These are phyloP conservation scores for Verticillium zaregamsianum DNA, from an alignment of 2,329 filamentous ascomycete genomes.

Conservation along the genomic window DNA sequence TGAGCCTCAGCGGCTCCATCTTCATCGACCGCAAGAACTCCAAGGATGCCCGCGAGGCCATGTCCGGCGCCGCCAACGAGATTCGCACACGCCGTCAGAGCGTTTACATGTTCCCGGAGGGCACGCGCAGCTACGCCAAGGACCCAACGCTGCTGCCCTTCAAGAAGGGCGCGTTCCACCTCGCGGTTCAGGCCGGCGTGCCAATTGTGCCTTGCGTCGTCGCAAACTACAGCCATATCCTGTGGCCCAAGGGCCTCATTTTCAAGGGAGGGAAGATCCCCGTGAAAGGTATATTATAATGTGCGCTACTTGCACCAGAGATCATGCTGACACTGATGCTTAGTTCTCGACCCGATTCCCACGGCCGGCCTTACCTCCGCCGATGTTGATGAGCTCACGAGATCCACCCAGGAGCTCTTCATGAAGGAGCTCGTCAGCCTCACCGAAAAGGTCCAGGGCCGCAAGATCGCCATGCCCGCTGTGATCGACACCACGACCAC, in stretches of 20 bases:
- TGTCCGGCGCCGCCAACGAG: slow-evolving; percentile 75
- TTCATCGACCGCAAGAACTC: slow-evolving; percentile 93
- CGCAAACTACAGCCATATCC: slow-evolving; percentile 73
- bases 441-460: slow-evolving; percentile 45
- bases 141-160: slow-evolving; percentile 85
- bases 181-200: slow-evolving; percentile 89
- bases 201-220: slow-evolving; percentile 84
- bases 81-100: slow-evolving; percentile 71
- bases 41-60: slow-evolving; percentile 76
- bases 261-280: slow-evolving; percentile 70
- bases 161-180: slow-evolving; percentile 97
- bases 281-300: slow-evolving; percentile 58
- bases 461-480: slow-evolving; percentile 11
- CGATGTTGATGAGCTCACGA: slow-evolving; percentile 72
- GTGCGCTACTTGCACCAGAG: not conserved
- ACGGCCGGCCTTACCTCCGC: slow-evolving; percentile 68
- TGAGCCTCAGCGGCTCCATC: slow-evolving; percentile 78
- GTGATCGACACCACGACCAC: not conserved
- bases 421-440: slow-evolving; percentile 57
- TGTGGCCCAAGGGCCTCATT: slow-evolving; percentile 58
- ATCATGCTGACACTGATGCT: not conserved
- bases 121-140: slow-evolving; percentile 83
- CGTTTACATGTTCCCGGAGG: slow-evolving; percentile 88
- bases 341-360: slow-evolving; percentile 76
- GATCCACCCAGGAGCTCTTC: slow-evolving; percentile 70